Base-by-base conservation (phyloP, 148 eudicot species). In the Hydrangea macrophylla region DNA sequence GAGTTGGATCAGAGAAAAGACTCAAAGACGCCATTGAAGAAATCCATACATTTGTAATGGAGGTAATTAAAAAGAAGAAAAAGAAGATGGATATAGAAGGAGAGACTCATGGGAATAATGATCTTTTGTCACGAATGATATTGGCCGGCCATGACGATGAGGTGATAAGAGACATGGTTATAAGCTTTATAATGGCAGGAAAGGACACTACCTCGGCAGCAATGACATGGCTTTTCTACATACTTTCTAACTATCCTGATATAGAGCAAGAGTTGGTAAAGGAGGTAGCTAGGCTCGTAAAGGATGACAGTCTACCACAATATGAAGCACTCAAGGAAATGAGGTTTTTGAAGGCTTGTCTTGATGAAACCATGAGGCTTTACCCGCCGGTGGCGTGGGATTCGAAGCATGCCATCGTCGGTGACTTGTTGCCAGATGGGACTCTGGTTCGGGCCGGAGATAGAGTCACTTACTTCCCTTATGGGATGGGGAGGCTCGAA, bases 1-100 rank as follows among this genome's bases (percentile, higher is more conserved):
- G 71, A 5, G 9, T 83, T 50, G 90, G 90, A 31, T 78, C 90
- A 1, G 90, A 86, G 70, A 78, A 51, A 60, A 70, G 67, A 42
- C 76, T 86, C 30, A 78, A 42, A 44, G 80, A 78, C 10, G 79
- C 83, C n/a, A 54, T 86, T 58, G 32, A 53, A 3, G 58, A 63
- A 59, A 74, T 86, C 37, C 81, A 77, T 30, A 56, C 25, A 6
- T 76, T 78, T 17, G 76, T 82, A 0, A 22, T 51, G 6, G 32
- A 79, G 18, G 63, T 81, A 10, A 60, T 85, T 33, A 70, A 20
- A 3, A 78, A 79, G 18, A 83, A 68, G 70, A 76, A 70, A 72
- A 70, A 58, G 56, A 70, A 30, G 51, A 55, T 32, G 1, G 36
- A 25, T 15, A 28, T 53, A 13, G 22, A 70, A 40, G 63, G 60